Base-by-base conservation (phyloP, 768 basidiomycete species). In the Lenzites betulinus region DNA sequence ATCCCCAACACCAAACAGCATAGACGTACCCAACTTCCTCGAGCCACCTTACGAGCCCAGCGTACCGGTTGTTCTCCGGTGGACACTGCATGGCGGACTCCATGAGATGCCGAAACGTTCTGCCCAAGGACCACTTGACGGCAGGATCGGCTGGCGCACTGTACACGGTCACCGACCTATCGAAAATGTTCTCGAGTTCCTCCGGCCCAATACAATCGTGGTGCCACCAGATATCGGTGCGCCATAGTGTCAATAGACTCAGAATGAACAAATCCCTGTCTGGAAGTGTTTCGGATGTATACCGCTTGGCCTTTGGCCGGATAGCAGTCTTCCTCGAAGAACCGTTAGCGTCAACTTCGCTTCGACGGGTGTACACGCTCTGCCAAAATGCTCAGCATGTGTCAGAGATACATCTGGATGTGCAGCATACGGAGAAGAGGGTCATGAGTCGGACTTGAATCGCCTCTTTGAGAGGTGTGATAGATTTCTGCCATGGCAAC, bases 251-350 rank as follows among this genome's bases (percentile, higher is more conserved):
- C 9, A 91, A 74, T n/a, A 91, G 79, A 4, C 82, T 83, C 2
- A 92, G 76, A 11, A 90, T 73, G 9, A 94, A 78, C 16, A 91
- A 77, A 64, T 93, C 92, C 41, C 83, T 77, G 63, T 92, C 90
- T 0, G 80, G 76, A 3, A 91, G 74, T 2, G 85, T 81, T 69
- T 90, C 87, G 5, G 77, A 76, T 2, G 79, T 78, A 30, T 78
- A 78, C 1, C 83, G 82, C 59, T 83, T 85, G 12, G 81, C 81
- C 69, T 83, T 88, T 3, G 91, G 91, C 18, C 86, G 79, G 2
- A 74, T 64, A 4, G 83, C 77, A 15, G 80, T 64, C 47, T 84
- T 81, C 67, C 83, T 86, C 51, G 80, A 64, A 54, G 78, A 81
- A 8, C 85, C 86, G 46, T 77, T 76, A 20, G 78, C 71, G 63